phyloP scores from a whole-genome alignment of 176 grass and related monocot species.

The Cocos nucifera region DNA sequence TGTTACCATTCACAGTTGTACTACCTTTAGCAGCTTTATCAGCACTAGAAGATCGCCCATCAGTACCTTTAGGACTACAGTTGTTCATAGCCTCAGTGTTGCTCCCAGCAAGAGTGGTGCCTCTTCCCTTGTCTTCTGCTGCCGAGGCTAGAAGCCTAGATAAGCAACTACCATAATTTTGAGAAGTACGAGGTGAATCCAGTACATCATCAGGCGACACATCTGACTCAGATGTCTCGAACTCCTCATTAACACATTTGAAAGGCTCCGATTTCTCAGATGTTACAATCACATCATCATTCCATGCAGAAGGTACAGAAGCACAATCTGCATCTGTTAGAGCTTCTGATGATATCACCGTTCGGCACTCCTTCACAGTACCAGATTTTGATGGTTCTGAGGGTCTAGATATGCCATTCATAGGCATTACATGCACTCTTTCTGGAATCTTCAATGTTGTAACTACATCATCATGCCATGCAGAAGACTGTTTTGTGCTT shows the following conservation, averaged over 20 bases:
- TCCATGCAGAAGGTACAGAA: slow-evolving; percentile 77
- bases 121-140: slow-evolving; percentile 35
- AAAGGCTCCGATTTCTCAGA: slow-evolving; percentile 25
- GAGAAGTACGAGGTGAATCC: slow-evolving; percentile 20
- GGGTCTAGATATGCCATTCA: slow-evolving; percentile 34
- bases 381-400: slow-evolving; percentile 42
- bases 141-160: slow-evolving; percentile 10
- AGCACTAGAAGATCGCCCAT: slow-evolving; percentile 18
- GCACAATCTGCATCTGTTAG: slow-evolving; percentile 48
- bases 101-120: not conserved
- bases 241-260: slow-evolving; percentile 6
- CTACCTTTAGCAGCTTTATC: slow-evolving; percentile 16
- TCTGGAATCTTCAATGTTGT: slow-evolving; percentile 35
- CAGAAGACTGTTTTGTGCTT: slow-evolving; percentile 46
- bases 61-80: slow-evolving; percentile 14
- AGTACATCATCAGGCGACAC: slow-evolving; percentile 20
- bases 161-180: slow-evolving; percentile 23
- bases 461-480: slow-evolving; percentile 74
- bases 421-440: slow-evolving; percentile 26
- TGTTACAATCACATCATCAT: slow-evolving; percentile 43
- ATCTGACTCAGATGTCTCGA: slow-evolving; percentile 8
- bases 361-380: slow-evolving; percentile 35
- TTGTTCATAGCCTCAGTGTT: slow-evolving; percentile 9
- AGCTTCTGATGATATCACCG: slow-evolving; percentile 18
- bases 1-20: slow-evolving; percentile 21